Base-by-base conservation (phyloP, 2,329 filamentous ascomycete species). In the Fusarium caatingaense region DNA sequence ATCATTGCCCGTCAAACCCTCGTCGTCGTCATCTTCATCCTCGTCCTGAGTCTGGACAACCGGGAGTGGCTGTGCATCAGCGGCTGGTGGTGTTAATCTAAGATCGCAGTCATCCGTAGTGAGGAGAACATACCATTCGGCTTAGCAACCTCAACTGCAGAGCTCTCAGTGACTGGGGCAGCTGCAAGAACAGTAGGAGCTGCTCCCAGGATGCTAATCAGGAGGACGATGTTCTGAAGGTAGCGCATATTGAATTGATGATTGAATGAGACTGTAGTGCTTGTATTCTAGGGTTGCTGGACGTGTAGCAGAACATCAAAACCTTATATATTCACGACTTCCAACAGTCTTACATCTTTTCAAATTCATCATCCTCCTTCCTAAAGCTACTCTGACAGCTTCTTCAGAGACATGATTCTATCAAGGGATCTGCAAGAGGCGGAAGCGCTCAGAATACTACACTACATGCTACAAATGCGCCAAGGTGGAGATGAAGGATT, bases 301-400 rank as follows among this genome's bases (percentile, higher is more conserved):
- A 25, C 11, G 16, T 15, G 4, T 18, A 11, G 21, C 21, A 8
- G 16, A 46, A 40, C 7, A 20, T 7, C 16, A 16, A 8, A 12
- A 37, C 15, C 16, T 50, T 37, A 23, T 27, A 46, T 46, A 8
- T 27, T 5, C n/a, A 11, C 12, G 16, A 1, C 8, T 15, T n/a
- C 10, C 2, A 27, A n/a, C 3, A 0, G 5, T n/a, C 18, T 9
- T 46, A n/a, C 10, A 0, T 46, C 1, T 15, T 27, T 27, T 11
- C 9, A 4, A 6, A 10, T 5, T 37, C 15, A 37, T 18, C 2
- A 3, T 37, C 10, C 23, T 46, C 16, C 18, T 27, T 27, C 42
- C 23, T n/a, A 37, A 37, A n/a, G 0, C 5, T 18, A 18, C 8
- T 18, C 16, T 18, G 5, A 34, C 32, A 34, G 8, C 8, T 2